Evolutionary conservation across 306 rosid species (phyloP).

Genomic region (Fragaria iinumae): DNA sequence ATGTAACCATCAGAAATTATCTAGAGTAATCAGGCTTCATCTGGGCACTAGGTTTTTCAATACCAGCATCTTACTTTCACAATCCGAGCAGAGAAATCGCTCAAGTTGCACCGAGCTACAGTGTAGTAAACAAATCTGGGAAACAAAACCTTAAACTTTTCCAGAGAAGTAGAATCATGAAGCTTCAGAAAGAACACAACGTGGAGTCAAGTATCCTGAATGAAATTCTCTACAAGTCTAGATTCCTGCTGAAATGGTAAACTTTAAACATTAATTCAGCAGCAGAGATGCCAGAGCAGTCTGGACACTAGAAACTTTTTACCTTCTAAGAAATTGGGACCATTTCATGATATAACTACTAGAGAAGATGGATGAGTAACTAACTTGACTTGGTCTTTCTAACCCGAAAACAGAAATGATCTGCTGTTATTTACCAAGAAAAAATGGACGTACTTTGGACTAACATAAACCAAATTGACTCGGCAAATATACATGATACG

Average conservation of each 20-base stretch:
- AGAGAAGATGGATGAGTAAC: not conserved
- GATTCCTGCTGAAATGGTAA: not conserved
- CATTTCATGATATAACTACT: not conserved
- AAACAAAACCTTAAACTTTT: not conserved
- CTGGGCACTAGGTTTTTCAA: not conserved
- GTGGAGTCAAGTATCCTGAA: not conserved
- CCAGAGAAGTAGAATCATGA: not conserved
- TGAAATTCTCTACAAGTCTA: not conserved
- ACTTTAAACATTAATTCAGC: not conserved
- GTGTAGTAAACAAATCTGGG: not conserved
- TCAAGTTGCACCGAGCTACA: not conserved
- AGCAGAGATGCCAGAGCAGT: slow-evolving; percentile 1
- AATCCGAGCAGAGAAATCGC: not conserved
- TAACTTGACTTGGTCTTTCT: not conserved
- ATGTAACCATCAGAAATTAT: not conserved
- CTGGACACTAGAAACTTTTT: not conserved
- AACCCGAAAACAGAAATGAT: not conserved
- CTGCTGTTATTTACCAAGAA: not conserved
- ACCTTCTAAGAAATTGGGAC: not conserved
- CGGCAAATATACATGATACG: not conserved
- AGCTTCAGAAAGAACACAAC: not conserved
- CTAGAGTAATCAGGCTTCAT: no score
- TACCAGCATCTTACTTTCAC: slow-evolving; percentile 1
- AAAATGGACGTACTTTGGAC: not conserved
- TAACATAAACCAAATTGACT: not conserved